These are phyloP conservation scores for Bremia lactucae DNA, from an alignment of 352 stramenopile species.

Conservation along the genomic window DNA sequence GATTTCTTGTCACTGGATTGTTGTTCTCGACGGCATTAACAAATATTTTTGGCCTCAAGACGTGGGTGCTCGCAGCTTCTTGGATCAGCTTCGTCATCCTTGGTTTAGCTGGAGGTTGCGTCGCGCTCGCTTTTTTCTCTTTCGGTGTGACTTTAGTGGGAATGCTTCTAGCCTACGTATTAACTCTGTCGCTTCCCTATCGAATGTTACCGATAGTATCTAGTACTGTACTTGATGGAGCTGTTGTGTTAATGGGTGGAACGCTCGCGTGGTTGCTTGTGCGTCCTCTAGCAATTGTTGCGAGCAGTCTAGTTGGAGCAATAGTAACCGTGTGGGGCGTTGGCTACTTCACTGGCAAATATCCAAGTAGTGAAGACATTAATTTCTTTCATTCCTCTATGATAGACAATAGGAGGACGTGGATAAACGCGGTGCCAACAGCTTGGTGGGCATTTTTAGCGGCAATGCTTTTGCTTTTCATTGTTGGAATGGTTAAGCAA, in stretches of 20 bases:
- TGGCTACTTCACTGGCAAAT: constrained; percentile 63
- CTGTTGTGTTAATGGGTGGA: constrained; percentile 28
- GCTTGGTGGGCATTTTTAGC: constrained; percentile 61
- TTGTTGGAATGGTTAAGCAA: constrained; percentile 29
- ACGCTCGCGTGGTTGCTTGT: constrained; percentile 49
- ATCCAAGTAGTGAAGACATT: constrained; percentile 49
- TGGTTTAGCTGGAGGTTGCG: constrained; percentile 24
- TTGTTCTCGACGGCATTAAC: constrained; percentile 31
- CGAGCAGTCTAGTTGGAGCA: constrained; percentile 54
- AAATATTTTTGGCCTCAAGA: constrained; percentile 24
- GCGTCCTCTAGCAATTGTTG: constrained; percentile 36
- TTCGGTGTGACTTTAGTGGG: constrained; percentile 43
- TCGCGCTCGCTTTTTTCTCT: constrained; percentile 37
- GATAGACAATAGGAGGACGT: constrained; percentile 5
- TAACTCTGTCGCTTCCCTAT: constrained; percentile 37
- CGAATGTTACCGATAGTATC: constrained; percentile 22
- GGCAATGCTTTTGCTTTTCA: constrained; percentile 34
- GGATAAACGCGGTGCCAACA: constrained; percentile 31
- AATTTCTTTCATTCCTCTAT: constrained; percentile 27
- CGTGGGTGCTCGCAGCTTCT: constrained; percentile 33
- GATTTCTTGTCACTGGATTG: constrained; percentile 43
- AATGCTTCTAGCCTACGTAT: constrained; percentile 21
- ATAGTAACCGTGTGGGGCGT: constrained; percentile 39
- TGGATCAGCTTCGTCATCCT: constrained; percentile 42
- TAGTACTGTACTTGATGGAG: constrained; percentile 22